Conservation (phyloP, 805 yeast species). For the Hanseniaspora pseudoguilliermondii region DNA sequence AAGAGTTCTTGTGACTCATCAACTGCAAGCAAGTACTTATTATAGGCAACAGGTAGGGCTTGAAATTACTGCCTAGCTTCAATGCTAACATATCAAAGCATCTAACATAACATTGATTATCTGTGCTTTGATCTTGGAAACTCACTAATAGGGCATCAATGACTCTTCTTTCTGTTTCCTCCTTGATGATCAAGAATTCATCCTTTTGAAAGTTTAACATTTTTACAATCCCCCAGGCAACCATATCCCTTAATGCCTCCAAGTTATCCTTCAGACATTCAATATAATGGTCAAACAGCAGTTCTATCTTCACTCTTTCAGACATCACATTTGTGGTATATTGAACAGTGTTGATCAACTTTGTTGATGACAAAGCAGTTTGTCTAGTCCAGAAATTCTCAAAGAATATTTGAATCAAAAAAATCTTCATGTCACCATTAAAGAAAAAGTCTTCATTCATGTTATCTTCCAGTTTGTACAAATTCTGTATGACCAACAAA, state of each 20-base stretch:
- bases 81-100: conserved; percentile 53
- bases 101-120: conserved; percentile 42
- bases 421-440: not conserved
- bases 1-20: conserved; percentile 55
- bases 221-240: conserved; percentile 53
- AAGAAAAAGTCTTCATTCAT: not conserved
- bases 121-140: conserved; percentile 61
- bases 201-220: conserved; percentile 41
- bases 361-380: conserved; percentile 49
- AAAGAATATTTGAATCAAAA: conserved; percentile 40
- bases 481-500: not conserved
- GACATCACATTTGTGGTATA: conserved; percentile 62
- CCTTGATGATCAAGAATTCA: conserved; percentile 40
- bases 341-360: conserved; percentile 46
- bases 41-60: conserved; percentile 61
- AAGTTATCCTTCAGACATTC: conserved; percentile 64
- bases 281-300: conserved; percentile 45
- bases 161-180: conserved; percentile 44
- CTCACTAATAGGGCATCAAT: conserved; percentile 73
- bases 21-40: conserved; percentile 61
- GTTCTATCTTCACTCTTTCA: conserved; percentile 50
- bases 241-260: conserved; percentile 67
- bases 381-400: conserved; percentile 71
- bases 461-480: not conserved
- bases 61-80: conserved; percentile 50